Evolutionary conservation across 495 filamentous ascomycete species (phyloP).

Genomic region (Chlorociboria aeruginascens): DNA sequence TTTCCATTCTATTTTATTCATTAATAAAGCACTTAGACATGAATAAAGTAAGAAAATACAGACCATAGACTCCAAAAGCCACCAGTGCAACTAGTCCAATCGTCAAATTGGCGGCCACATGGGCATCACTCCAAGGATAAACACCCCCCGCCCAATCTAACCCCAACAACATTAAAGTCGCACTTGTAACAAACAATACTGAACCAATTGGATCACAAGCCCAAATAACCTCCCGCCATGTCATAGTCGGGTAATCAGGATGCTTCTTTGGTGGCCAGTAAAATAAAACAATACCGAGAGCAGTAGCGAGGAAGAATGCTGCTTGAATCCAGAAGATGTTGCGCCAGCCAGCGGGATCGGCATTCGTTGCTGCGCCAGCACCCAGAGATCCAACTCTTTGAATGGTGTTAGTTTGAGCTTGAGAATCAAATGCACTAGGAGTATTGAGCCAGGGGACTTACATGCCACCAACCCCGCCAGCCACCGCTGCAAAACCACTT

Average conservation of each 20-base stretch:
- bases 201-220: slow-evolving; percentile 42
- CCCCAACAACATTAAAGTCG: slow-evolving; percentile 36
- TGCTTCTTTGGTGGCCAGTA: slow-evolving; percentile 28
- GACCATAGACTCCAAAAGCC: slow-evolving; percentile 34
- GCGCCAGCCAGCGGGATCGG: slow-evolving; percentile 33
- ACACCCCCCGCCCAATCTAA: slow-evolving; percentile 41
- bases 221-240: slow-evolving; percentile 32
- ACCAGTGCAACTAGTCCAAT: slow-evolving; percentile 33
- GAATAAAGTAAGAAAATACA: not conserved
- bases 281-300: slow-evolving; percentile 35
- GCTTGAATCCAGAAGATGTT: slow-evolving; percentile 50
- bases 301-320: slow-evolving; percentile 34
- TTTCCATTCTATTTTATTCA: slow-evolving; percentile 34
- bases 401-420: no score
- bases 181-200: slow-evolving; percentile 32
- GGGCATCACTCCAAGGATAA: slow-evolving; percentile 34
- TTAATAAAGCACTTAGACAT: not conserved
- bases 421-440: not conserved
- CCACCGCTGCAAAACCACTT: slow-evolving; percentile 37
- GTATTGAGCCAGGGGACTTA: slow-evolving; percentile 14
- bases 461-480: slow-evolving; percentile 36
- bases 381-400: slow-evolving; percentile 31
- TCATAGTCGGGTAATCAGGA: slow-evolving; percentile 29
- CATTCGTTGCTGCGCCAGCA: slow-evolving; percentile 39
- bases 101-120: slow-evolving; percentile 36